Evolutionary conservation across 371 early-diverging fungal species (phyloP).

Genomic region (Fennellomyces sp.): DNA sequence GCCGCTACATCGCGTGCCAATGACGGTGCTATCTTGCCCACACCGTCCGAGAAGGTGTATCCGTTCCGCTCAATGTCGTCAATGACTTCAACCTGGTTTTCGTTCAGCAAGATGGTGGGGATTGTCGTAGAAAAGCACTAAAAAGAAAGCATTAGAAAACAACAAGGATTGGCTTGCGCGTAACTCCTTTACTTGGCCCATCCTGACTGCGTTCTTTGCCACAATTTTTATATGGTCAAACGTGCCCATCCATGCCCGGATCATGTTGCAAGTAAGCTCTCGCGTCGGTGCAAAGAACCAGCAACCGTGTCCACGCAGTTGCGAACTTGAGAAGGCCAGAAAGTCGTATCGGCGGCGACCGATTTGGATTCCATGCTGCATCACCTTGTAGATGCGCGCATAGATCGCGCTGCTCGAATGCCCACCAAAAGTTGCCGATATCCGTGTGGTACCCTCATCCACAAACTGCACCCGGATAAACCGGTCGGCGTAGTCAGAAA

Average conservation of each 20-base stretch:
- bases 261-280: conserved; percentile 49
- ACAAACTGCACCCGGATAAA: conserved; percentile 73
- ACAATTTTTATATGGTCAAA: conserved; percentile 70
- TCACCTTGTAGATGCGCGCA: conserved; percentile 48
- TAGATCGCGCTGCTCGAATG: conserved; percentile 43
- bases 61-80: conserved; percentile 60
- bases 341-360: conserved; percentile 67
- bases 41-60: conserved; percentile 83
- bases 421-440: conserved; percentile 30
- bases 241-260: conserved; percentile 76
- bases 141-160: background rate
- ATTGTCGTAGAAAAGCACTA: conserved; percentile 72
- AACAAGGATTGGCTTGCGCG: background rate
- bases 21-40: conserved; percentile 67
- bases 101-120: conserved; percentile 43
- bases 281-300: conserved; percentile 70
- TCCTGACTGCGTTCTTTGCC: conserved; percentile 74
- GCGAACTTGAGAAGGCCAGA: conserved; percentile 72
- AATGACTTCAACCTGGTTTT: conserved; percentile 46
- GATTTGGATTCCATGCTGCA: conserved; percentile 61
- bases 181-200: conserved; percentile 61
- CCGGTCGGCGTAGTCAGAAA: conserved; percentile 45
- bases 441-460: conserved; percentile 60
- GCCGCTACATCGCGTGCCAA: conserved; percentile 59
- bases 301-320: conserved; percentile 69